Evolutionary conservation across 139 green algal species (phyloP), one percentile per base, ranked within the genome.

Genomic region (Tetraselmis chui): DNA sequence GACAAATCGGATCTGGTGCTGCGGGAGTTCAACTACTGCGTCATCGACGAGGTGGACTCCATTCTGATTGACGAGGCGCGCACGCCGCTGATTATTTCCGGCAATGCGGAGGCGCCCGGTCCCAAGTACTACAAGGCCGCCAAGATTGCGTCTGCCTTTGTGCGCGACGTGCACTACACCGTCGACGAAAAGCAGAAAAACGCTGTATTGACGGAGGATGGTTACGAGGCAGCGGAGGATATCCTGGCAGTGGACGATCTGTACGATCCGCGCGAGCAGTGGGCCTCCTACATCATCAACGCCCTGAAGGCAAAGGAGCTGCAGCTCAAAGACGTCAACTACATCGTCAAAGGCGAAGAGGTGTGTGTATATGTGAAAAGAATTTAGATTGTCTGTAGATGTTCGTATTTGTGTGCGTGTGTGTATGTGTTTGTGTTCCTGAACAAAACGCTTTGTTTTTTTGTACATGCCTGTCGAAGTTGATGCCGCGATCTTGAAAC

Each of bases 11-110:
- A 98, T 76, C 90, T 75, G 45, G 18, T 18, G 11, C 45, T 25
- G 45, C 45, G 45, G 11, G 45, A 18, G 1, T 85, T 97, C 31
- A 29, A 94, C 84, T 98, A 89, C 83, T 93, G 91, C 26, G 91
- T 99, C 22, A 90, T 99, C 5, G 93, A 97, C 77, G 93, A 97
- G 84, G 93, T 93, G 5, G 93, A 97, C 86, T 92, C 86, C 1
- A 81, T 97, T 28, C 83, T 97, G 30, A 94, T 97, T n/a, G 93
- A 96, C 78, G 89, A 95, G 29, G 89, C 87, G 29, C 75, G 87
- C 59, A 95, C 89, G 59, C 93, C 93, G 0, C 84, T 96, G 18
- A 85, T 95, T 28, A 87, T 95, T 32, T 85, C 59, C 23, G 26
- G 58, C 0, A 31, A 76, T 22, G 28, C 29, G 29, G 28, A 79